A percentile compares a stretch with the other conserved stretches of the same genome.
Conservation (phyloP, 805 yeast genomes). For the Ogataea thermomethanolica region DNA sequence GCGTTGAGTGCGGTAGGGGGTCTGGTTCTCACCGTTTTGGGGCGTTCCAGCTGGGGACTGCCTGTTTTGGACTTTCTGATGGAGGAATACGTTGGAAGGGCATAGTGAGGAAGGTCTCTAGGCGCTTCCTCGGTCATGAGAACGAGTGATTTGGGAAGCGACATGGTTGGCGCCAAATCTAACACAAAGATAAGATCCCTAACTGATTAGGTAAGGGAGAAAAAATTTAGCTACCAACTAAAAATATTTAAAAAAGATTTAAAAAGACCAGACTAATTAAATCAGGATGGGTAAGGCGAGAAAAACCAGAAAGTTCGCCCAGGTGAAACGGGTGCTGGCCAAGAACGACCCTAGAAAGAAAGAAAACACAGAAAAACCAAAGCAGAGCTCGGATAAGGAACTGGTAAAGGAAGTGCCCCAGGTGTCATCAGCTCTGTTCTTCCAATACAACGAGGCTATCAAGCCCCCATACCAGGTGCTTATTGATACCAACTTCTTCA, state of each 20-base stretch:
- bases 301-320: constrained; percentile 96
- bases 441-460: constrained; percentile 89
- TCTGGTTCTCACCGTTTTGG: constrained; percentile 5
- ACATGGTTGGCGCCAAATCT: constrained; percentile 10
- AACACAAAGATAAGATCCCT: constrained; percentile 6
- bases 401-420: constrained; percentile 77
- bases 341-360: constrained; percentile 65
- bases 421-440: constrained; percentile 91
- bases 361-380: constrained; percentile 41
- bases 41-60: constrained; percentile 7
- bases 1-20: constrained; percentile 1
- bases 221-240: constrained; percentile 4
- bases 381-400: constrained; percentile 63
- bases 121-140: constrained; percentile 13
- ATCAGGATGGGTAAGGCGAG: constrained; percentile 86
- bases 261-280: background rate
- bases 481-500: constrained; percentile 94
- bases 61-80: constrained; percentile 18
- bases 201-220: constrained; percentile 8
- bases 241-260: constrained; percentile 2
- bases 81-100: constrained; percentile 23
- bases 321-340: constrained; percentile 76
- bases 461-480: constrained; percentile 98
- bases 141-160: constrained; percentile 8
- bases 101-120: constrained; percentile 22